phyloP scores from a whole-genome alignment of 345 rosid genomes.

The Bretschneidera sinensis region DNA sequence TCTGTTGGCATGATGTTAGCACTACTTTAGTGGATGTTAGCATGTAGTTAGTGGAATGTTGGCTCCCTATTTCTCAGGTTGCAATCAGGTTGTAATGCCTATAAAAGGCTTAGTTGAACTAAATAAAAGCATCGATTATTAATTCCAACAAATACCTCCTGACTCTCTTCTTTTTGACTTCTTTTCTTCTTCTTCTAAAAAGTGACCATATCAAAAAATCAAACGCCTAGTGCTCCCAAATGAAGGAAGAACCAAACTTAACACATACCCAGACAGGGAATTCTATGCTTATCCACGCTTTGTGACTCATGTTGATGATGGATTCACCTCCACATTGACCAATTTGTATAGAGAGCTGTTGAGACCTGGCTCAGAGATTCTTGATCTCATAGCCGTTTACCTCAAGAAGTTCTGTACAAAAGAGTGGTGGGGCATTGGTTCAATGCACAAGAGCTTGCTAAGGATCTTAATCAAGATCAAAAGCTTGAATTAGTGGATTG shows the following conservation, averaged over 20 bases:
- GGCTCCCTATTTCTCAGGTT: no score
- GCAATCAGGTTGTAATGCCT: no score
- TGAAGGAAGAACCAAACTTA: conserved; percentile 65
- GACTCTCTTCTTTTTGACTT: no score
- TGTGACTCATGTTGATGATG: conserved; percentile 79
- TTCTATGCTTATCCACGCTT: conserved; percentile 77
- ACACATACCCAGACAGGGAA: conserved; percentile 49
- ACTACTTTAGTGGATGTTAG: no score
- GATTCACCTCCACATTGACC: conserved; percentile 66
- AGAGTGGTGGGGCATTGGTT: conserved; percentile 92
- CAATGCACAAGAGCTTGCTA: conserved; percentile 81
- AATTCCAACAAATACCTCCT: no score
- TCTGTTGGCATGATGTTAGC: no score
- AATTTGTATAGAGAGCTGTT: conserved; percentile 53
- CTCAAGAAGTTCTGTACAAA: conserved; percentile 50
- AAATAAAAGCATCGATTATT: no score
- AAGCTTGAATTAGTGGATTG: conserved; percentile 43
- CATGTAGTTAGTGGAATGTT: no score
- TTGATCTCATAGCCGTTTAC: conserved; percentile 85
- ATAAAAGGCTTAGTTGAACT: no score
- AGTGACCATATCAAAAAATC: no score
- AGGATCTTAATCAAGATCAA: conserved; percentile 66
- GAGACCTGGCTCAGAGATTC: conserved; percentile 60
- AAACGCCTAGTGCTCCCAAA: conserved; percentile 59
- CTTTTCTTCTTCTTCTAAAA: no score